Base-by-base conservation (phyloP, 2,329 filamentous ascomycete species). In the Dactylellina drechsleri region DNA sequence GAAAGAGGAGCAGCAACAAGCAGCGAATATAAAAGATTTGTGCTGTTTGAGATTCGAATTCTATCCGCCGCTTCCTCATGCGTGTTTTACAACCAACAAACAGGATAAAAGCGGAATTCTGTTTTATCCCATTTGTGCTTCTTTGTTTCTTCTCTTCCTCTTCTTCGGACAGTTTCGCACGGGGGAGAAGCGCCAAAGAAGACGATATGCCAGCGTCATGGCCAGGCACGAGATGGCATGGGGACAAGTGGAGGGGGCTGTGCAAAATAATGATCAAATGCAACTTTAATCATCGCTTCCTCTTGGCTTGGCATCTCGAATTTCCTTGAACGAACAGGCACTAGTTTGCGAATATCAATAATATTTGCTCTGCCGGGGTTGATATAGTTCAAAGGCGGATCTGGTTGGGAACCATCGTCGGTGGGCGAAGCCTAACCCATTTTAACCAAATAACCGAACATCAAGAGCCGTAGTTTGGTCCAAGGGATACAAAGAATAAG, bases 401-500 rank as follows among this genome's bases (percentile, higher is more conserved):
- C 40, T 53, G 36, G 47, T 50, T 41, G 7, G 18, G 18, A 16
- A 60, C 31, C 20, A 73, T 40, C 57, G 57, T 74, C 70, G 41
- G 53, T 64, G 57, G 28, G 28, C 52, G 49, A 43, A 13, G 62
- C 43, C 71, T 75, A 75, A 75, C 71, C 64, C 43, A 31, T 64
- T 75, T 75, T 59, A 68, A 75, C 71, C 58, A 75, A 75, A 68
- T 75, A 75, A 58, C 71, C 71, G 71, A 75, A 66, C 60, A 18
- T 53, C 6, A 28, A 54, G 28, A 41, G 41, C 31, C 41, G 57
- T 66, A 47, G 31, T 59, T 47, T 49, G 54, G 23, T 23, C 4
- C 23, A 23, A 23, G 23, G 23, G 23, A 23, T 2, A 2, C 23
- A 23, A 23, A 23, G 23, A 23, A 2, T 23, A 23, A 23, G 23